phyloP scores from a whole-genome alignment of 306 rosid species.

The Mucuna pruriens region DNA sequence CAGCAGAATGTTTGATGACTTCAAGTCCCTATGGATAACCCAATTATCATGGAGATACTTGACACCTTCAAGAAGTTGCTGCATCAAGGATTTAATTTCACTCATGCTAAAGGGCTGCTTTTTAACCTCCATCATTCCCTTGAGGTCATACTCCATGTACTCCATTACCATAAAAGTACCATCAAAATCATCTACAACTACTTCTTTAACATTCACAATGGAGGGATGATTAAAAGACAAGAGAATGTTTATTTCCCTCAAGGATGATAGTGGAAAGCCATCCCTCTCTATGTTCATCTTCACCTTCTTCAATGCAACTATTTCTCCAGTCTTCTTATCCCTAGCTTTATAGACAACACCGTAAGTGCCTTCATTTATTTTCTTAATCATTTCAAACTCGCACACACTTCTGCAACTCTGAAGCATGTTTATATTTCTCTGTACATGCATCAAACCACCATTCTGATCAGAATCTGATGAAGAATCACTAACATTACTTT shows the following conservation, averaged over 20 bases:
- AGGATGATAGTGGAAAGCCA: constrained; percentile 83
- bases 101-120: constrained; percentile 75
- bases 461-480: constrained; percentile 48
- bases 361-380: constrained; percentile 94
- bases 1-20: constrained; percentile 84
- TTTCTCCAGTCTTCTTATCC: constrained; percentile 80
- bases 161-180: constrained; percentile 97
- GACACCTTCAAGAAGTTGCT: constrained; percentile 81
- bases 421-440: constrained; percentile 65
- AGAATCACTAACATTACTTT: constrained; percentile 18
- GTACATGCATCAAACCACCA: constrained; percentile 25
- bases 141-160: constrained; percentile 85
- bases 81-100: constrained; percentile 79
- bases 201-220: constrained; percentile 88
- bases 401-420: constrained; percentile 76
- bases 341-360: constrained; percentile 92
- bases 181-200: constrained; percentile 72
- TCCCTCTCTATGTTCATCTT: constrained; percentile 79
- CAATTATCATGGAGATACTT: constrained; percentile 93
- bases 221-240: constrained; percentile 81
- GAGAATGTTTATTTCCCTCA: constrained; percentile 97
- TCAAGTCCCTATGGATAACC: constrained; percentile 94
- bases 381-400: constrained; percentile 82
- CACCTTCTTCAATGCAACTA: constrained; percentile 94
- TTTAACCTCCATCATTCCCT: constrained; percentile 63